Evolutionary conservation across 2,329 filamentous ascomycete species (phyloP), one percentile per base, ranked within the genome.

Genomic region (Diaporthe australafricana): DNA sequence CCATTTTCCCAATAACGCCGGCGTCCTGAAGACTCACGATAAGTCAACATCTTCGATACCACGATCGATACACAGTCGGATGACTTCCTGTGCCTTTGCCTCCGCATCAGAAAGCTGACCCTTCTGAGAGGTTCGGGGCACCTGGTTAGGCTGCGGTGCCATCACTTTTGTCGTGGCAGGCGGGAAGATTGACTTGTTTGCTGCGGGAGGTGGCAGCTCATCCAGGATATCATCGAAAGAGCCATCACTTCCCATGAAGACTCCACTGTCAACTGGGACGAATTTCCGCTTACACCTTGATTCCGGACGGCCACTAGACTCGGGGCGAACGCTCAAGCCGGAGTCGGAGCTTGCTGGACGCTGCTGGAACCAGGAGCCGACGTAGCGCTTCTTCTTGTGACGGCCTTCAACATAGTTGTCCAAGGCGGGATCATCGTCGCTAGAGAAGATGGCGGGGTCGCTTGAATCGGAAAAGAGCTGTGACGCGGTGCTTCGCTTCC

Each of bases 381-480:
- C 83, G 74, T 92, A 91, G 62, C 88, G 86, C 76, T 85, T 86
- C 83, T 93, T 94, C 73, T 87, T 87, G 74, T 87, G 85, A 32
- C 86, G 83, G 1, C 85, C 85, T 60, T 87, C 83, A 30, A 85
- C 82, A 77, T 93, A 93, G 76, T 92, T 91, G 73, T 93, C 90
- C 60, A 91, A 79, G 1, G 88, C 87, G 3, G 90, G 90, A 71
- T 93, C 91, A 76, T 93, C 91, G 72, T 94, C 92, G 78, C 90
- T 92, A 5, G 91, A 93, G 80, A 94, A 94, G 32, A 93, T 80
- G 62, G 90, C 87, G 4, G 91, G 91, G 77, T 94, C 92, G 77
- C 92, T 93, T 25, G 91, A 93, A 78, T 90, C 90, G 78, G 85
- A 84, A 74, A 87, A 82, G 47, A 83, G 77, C 38, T 80, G 76